Conservation (phyloP, 1,284 basidiomycete species). For the Acaromyces ingoldii region DNA sequence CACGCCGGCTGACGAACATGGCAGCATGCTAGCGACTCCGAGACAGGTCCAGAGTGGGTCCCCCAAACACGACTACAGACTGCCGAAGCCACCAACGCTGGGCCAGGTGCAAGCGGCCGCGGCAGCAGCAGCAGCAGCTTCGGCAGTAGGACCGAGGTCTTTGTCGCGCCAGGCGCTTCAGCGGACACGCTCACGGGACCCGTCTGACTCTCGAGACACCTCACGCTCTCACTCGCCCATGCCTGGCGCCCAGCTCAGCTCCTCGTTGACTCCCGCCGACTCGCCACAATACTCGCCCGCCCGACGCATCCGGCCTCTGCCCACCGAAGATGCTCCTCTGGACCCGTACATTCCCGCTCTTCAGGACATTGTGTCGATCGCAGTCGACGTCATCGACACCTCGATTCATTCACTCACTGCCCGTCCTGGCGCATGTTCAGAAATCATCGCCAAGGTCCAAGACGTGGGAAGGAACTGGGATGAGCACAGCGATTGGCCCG, state of each 20-base stretch:
- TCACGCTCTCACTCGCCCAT: slow-evolving; percentile 92
- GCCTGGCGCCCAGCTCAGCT: slow-evolving; percentile 54
- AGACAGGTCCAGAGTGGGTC: too few relatives aligned
- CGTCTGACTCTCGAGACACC: slow-evolving; percentile 82
- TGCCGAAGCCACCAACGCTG: slow-evolving; percentile 14
- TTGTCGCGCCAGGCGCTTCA: slow-evolving; percentile 1
- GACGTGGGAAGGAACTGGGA: slow-evolving; percentile 91
- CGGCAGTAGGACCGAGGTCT: not conserved
- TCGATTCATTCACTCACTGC: slow-evolving; percentile 77
- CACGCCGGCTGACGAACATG: too few relatives aligned
- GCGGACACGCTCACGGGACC: slow-evolving; percentile 1
- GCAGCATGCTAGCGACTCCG: too few relatives aligned
- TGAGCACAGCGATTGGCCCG: slow-evolving; percentile 94
- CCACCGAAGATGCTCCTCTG: slow-evolving; percentile 21
- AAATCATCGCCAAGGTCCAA: slow-evolving; percentile 83
- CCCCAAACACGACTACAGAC: slow-evolving; percentile 11
- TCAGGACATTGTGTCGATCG: slow-evolving; percentile 86
- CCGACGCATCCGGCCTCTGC: slow-evolving; percentile 26
- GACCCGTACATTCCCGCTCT: slow-evolving; percentile 65
- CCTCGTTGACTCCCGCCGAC: slow-evolving; percentile 35
- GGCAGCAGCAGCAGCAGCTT: too few relatives aligned
- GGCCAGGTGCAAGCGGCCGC: too few relatives aligned
- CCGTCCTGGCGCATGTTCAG: slow-evolving; percentile 75
- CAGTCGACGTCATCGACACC: slow-evolving; percentile 91
- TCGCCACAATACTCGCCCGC: slow-evolving; percentile 39